Evolutionary conservation across 169 alveolate species (phyloP).

Genomic region (Cytauxzoon felis): DNA sequence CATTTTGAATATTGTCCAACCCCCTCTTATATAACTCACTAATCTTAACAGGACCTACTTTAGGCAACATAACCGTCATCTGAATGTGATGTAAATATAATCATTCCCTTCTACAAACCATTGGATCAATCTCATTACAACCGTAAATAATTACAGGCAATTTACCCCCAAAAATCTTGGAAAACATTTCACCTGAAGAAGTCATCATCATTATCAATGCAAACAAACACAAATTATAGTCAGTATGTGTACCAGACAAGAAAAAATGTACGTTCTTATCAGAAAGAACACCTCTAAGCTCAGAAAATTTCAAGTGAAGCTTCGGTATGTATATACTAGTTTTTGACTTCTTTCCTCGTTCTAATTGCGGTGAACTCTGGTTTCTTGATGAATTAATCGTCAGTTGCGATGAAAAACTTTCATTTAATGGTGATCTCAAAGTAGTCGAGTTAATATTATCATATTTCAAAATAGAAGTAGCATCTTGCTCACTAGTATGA

Average conservation of each 20-base stretch:
- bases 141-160: slow-evolving; percentile 42
- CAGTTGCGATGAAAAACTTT: no score
- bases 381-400: no score
- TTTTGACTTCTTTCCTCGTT: neutral
- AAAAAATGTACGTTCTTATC: slow-evolving; percentile 47
- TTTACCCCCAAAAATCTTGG: slow-evolving; percentile 46
- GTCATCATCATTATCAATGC: neutral
- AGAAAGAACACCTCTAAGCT: slow-evolving; percentile 46
- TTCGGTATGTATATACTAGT: slow-evolving; percentile 37
- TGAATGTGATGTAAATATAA: neutral
- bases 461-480: no score
- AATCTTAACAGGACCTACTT: neutral
- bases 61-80: slow-evolving; percentile 20
- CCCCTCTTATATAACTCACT: slow-evolving; percentile 27
- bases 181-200: slow-evolving; percentile 22
- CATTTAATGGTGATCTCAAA: no score
- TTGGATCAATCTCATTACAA: slow-evolving; percentile 34
- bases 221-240: slow-evolving; percentile 29
- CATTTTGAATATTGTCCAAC: slow-evolving; percentile 10
- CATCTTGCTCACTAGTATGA: no score
- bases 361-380: neutral
- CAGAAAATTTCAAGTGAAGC: slow-evolving; percentile 54
- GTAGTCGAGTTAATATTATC: no score
- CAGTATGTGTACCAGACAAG: slow-evolving; percentile 60
- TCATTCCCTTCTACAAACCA: slow-evolving; percentile 6